These are phyloP conservation scores for Alternaria sp. DNA, from an alignment of 2,329 filamentous ascomycete species.

Conservation along the genomic window DNA sequence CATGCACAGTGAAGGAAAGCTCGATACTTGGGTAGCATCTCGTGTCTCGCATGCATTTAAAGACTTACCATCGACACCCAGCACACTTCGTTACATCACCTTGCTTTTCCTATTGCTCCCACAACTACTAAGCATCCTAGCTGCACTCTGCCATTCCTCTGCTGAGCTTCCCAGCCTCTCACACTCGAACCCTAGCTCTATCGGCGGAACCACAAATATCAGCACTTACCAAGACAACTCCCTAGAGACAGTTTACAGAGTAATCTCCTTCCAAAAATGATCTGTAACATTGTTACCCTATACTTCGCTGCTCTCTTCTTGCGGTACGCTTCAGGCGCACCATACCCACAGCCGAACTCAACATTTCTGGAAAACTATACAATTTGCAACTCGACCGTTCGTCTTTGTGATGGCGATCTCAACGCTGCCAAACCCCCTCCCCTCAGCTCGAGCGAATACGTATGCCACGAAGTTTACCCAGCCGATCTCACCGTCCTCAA, in stretches of 20 bases:
- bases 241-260: neutral
- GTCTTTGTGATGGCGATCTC: constrained; percentile 5
- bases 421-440: constrained; percentile 3
- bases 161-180: neutral
- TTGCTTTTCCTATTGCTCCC: neutral
- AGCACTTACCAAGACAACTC: neutral
- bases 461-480: constrained; percentile 36
- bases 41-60: neutral
- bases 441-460: constrained; percentile 13
- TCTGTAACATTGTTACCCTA: neutral
- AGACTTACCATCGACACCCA: neutral
- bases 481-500: constrained; percentile 37
- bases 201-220: too few relatives aligned
- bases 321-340: constrained; percentile 13
- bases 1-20: neutral
- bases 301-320: constrained; percentile 18
- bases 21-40: neutral
- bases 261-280: neutral
- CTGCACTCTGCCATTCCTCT: neutral
- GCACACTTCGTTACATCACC: neutral
- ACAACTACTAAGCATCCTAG: neutral
- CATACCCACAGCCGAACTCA: constrained; percentile 27
- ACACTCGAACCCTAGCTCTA: neutral
- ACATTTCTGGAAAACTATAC: constrained; percentile 13
- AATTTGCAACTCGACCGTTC: constrained; percentile 10